Percentiles rank a stretch among this genome's conserved stretches.
These are phyloP conservation scores for Talaromyces sp. DNA, from an alignment of 2,329 filamentous ascomycete species.

Conservation along the genomic window DNA sequence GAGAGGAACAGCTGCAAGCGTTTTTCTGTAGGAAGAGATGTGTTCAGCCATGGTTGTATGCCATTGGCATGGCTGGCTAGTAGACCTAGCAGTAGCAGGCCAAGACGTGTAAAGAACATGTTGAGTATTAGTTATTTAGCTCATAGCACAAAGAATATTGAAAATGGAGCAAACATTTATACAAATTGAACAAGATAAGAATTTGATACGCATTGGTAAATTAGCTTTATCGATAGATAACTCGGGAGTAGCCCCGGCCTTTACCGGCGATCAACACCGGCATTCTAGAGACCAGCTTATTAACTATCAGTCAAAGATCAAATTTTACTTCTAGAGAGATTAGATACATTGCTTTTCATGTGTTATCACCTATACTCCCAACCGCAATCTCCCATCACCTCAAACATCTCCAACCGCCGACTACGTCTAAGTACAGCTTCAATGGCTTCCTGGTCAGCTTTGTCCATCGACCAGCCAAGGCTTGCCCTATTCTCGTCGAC, in stretches of 20 bases:
- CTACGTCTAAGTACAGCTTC: slow-evolving; percentile 1
- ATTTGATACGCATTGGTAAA: background rate
- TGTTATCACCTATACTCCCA: slow-evolving; percentile 4
- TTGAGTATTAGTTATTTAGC: background rate
- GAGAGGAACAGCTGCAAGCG: too few relatives aligned
- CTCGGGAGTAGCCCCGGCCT: background rate
- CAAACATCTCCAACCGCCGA: slow-evolving; percentile 1
- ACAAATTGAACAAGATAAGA: background rate
- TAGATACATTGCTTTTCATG: background rate
- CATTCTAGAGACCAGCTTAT: background rate
- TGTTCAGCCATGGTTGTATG: background rate
- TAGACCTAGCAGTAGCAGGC: background rate
- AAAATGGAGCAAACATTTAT: background rate
- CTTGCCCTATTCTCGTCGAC: slow-evolving; percentile 4
- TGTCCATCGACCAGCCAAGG: slow-evolving; percentile 8
- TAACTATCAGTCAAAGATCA: background rate
- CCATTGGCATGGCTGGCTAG: background rate
- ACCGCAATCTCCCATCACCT: slow-evolving; percentile 8
- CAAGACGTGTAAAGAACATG: background rate
- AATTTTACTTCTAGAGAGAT: background rate
- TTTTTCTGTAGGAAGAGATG: background rate
- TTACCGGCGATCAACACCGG: too few relatives aligned
- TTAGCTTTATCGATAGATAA: background rate
- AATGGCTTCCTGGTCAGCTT: slow-evolving; percentile 2
- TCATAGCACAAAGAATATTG: background rate